phyloP scores from a whole-genome alignment of 345 rosid genomes.

The Gossypium stocksii region DNA sequence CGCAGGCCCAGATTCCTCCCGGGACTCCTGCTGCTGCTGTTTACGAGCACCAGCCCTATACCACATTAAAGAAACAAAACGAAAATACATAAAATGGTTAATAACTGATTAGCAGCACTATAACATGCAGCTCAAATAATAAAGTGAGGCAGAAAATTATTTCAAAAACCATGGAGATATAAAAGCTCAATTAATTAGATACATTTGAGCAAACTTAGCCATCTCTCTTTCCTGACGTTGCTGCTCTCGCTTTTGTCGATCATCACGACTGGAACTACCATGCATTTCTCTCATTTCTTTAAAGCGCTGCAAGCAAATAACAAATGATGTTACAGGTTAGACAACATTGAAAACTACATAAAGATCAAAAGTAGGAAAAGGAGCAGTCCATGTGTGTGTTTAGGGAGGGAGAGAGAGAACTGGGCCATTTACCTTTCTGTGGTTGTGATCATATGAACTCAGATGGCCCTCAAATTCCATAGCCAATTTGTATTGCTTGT shows the following conservation, averaged over 20 bases:
- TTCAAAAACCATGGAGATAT: not conserved
- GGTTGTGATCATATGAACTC: slow-evolving; percentile 98
- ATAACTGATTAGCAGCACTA: not conserved
- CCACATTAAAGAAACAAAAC: slow-evolving; percentile 5
- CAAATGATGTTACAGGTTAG: not conserved
- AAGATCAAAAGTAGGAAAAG: not conserved
- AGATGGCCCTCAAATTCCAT: slow-evolving; percentile 95
- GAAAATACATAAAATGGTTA: not conserved
- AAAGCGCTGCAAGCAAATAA: slow-evolving; percentile 57
- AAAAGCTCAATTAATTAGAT: slow-evolving; percentile 3
- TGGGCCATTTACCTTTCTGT: slow-evolving; percentile 66
- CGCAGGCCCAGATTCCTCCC: slow-evolving; percentile 42
- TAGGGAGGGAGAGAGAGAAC: not conserved
- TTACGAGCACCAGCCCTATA: slow-evolving; percentile 84
- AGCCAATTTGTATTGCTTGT: slow-evolving; percentile 92
- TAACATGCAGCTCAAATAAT: not conserved
- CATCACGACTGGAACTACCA: slow-evolving; percentile 83
- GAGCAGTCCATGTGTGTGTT: not conserved
- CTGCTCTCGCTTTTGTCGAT: slow-evolving; percentile 74
- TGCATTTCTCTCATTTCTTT: slow-evolving; percentile 98
- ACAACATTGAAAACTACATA: not conserved
- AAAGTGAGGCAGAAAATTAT: not conserved
- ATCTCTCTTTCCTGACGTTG: slow-evolving; percentile 91
- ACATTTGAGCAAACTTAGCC: slow-evolving; percentile 70
- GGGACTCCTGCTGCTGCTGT: slow-evolving; percentile 49